phyloP scores from a whole-genome alignment of 1,284 basidiomycete species.

The Ganoderma boninense region DNA sequence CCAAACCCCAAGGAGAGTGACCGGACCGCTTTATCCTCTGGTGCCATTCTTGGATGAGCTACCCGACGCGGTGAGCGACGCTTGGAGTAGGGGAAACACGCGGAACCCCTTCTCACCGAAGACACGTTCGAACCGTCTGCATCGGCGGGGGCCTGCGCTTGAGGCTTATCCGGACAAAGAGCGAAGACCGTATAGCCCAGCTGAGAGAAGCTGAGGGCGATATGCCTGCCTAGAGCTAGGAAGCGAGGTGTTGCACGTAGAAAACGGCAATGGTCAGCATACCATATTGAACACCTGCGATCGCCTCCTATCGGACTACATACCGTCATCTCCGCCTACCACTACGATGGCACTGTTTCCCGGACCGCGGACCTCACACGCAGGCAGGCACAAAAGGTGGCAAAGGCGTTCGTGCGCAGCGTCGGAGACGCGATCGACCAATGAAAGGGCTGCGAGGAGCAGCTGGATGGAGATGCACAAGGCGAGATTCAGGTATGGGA shows the following conservation, averaged over 20 bases:
- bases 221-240: constrained; percentile 41
- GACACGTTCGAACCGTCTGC: constrained; percentile 36
- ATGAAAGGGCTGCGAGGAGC: constrained; percentile 15
- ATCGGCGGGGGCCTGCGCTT: constrained; percentile 15
- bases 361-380: constrained; percentile 35
- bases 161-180: constrained; percentile 36
- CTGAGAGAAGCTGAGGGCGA: constrained; percentile 43
- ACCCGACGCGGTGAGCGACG: constrained; percentile 13
- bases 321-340: constrained; percentile 42
- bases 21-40: constrained; percentile 42
- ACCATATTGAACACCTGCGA: background rate
- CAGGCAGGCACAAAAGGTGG: constrained; percentile 28
- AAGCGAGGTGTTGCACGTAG: constrained; percentile 9
- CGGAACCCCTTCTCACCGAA: constrained; percentile 36
- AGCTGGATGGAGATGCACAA: constrained; percentile 21
- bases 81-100: constrained; percentile 13
- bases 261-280: constrained; percentile 14
- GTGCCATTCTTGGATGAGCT: constrained; percentile 48
- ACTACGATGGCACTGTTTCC: constrained; percentile 42
- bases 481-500: constrained; percentile 14
- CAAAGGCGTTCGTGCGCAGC: constrained; percentile 34
- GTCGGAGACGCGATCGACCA: constrained; percentile 25
- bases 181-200: constrained; percentile 46
- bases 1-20: constrained; percentile 41
- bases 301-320: constrained; percentile 30